Evolutionary conservation across 331 rosid genomes (phyloP).

Genomic region (Dryas integrifolia): DNA sequence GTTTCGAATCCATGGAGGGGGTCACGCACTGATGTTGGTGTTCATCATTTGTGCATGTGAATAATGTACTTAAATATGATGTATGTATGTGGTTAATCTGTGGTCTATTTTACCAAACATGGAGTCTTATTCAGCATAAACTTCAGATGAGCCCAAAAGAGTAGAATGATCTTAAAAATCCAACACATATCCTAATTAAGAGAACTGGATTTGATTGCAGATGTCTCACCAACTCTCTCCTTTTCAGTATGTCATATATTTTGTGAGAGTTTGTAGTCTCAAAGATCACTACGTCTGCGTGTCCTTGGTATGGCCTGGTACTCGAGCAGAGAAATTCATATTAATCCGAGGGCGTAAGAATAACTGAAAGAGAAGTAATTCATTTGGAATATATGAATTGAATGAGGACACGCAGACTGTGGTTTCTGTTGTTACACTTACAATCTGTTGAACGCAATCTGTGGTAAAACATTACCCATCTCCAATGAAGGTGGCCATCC

Average conservation of each 20-base stretch:
- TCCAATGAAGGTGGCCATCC: constrained; percentile 10
- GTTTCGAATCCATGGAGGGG: too few relatives aligned
- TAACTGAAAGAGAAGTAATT: too few relatives aligned
- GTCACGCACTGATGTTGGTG: too few relatives aligned
- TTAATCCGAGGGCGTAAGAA: neutral
- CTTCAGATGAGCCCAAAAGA: neutral
- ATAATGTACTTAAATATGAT: too few relatives aligned
- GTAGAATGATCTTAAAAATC: neutral
- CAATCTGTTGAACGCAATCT: neutral
- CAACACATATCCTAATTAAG: neutral
- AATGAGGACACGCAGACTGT: neutral
- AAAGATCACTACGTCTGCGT: neutral
- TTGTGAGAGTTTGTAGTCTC: neutral
- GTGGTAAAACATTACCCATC: neutral
- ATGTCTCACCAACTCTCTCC: constrained; percentile 8
- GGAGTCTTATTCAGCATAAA: neutral
- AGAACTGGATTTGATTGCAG: neutral
- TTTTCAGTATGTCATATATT: neutral
- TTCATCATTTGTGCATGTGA: too few relatives aligned
- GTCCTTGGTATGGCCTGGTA: constrained; percentile 11
- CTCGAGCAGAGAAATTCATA: neutral
- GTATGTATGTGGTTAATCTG: neutral
- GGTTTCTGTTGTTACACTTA: neutral
- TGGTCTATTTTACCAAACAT: neutral
- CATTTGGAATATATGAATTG: neutral